phyloP scores from a whole-genome alignment of 1,284 basidiomycete species.

The Tilletiopsis washingtonensis region DNA sequence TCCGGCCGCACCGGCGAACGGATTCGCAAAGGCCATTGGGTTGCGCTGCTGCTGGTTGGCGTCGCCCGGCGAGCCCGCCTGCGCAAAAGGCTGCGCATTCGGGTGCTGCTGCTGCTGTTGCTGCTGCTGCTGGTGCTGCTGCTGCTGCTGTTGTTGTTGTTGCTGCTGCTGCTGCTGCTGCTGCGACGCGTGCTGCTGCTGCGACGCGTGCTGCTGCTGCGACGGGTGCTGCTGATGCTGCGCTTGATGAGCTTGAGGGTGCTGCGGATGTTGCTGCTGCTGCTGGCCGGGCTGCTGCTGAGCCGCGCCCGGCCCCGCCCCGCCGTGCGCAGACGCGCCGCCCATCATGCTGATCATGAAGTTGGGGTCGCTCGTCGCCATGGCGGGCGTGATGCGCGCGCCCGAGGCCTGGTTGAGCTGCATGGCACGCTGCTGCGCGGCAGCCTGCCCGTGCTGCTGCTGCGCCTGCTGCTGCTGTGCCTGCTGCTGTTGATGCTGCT shows the following conservation, averaged over 20 bases:
- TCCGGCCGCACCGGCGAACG: conserved; percentile 1
- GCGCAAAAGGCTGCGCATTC: conserved; percentile 2
- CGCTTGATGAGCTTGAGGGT: conserved; percentile 4
- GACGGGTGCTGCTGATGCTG: conserved; percentile 1
- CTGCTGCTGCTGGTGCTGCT: conserved; percentile 9
- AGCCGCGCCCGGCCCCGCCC: neutral
- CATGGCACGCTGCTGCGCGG: conserved; percentile 17
- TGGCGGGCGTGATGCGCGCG: conserved; percentile 25
- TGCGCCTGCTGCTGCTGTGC: conserved; percentile 6
- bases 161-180: conserved; percentile 17
- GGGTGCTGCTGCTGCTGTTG: conserved; percentile 17
- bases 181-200: conserved; percentile 6
- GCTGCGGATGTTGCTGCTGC: conserved; percentile 16
- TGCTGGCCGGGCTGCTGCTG: neutral
- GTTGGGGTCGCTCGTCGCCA: conserved; percentile 35
- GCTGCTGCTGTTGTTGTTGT: conserved; percentile 8
- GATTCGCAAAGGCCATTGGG: conserved; percentile 7
- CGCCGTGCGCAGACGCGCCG: neutral
- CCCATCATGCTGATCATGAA: conserved; percentile 39
- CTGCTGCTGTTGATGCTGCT: conserved; percentile 5
- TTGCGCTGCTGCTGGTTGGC: neutral
- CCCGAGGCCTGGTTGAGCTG: conserved; percentile 24
- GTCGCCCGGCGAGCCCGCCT: neutral
- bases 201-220: conserved; percentile 10
- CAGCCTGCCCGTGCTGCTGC: conserved; percentile 16